phyloP scores from a whole-genome alignment of 441 rosid genomes.

The Macaranga tanarius region DNA sequence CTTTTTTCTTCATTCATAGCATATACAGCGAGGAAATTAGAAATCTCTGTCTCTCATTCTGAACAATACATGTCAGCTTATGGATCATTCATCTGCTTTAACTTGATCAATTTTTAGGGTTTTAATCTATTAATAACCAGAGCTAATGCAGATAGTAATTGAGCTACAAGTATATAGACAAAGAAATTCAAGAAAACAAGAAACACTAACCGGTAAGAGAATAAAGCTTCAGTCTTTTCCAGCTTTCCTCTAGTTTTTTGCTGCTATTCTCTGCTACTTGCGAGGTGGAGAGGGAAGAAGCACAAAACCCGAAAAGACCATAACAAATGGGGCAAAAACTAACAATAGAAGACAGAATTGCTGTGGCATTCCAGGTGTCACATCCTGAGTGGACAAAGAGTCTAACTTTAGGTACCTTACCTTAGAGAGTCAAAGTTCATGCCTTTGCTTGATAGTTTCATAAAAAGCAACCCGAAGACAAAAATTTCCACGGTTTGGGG shows the following conservation, averaged over 20 bases:
- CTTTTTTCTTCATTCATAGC: background rate
- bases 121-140: background rate
- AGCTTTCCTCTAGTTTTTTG: background rate
- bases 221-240: constrained; percentile 9
- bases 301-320: background rate
- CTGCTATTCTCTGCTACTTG: background rate
- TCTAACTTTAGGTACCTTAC: background rate
- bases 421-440: background rate
- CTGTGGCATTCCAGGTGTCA: constrained; percentile 12
- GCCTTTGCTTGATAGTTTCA: background rate
- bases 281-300: constrained; percentile 3
- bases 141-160: background rate
- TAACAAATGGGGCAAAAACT: background rate
- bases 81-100: background rate
- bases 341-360: background rate
- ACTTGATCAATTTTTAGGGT: background rate
- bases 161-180: background rate
- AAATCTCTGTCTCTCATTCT: background rate
- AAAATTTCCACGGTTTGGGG: background rate
- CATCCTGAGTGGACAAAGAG: background rate
- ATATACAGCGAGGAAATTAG: background rate
- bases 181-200: constrained; percentile 6
- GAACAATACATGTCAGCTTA: background rate
- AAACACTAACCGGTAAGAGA: constrained; percentile 18
- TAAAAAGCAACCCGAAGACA: background rate